These are phyloP conservation scores for Rutstroemia sp. DNA, from an alignment of 2,329 filamentous ascomycete species.

Conservation along the genomic window DNA sequence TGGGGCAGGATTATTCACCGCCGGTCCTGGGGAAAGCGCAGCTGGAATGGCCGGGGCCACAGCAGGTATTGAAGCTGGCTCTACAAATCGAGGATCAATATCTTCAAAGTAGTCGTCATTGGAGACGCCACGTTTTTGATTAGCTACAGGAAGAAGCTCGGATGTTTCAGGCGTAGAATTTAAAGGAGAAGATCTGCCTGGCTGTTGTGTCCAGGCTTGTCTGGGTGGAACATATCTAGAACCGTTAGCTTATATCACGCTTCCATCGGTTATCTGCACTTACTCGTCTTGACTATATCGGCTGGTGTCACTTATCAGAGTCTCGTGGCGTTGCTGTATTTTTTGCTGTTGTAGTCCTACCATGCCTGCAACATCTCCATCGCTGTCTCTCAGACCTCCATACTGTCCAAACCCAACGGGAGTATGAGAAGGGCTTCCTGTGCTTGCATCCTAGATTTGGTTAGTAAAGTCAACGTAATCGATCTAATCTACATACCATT, in stretches of 20 bases:
- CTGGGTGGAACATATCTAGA: conserved; percentile 45
- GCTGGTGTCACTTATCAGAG: conserved; percentile 58
- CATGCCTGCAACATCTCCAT: conserved; percentile 68
- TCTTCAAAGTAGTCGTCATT: conserved; percentile 75
- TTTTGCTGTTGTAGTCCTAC: conserved; percentile 58
- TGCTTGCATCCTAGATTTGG: conserved; percentile 46
- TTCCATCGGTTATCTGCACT: conserved; percentile 31
- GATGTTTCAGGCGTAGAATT: conserved; percentile 30
- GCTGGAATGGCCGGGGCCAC: conserved; percentile 24
- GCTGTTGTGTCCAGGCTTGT: conserved; percentile 42
- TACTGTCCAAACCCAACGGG: conserved; percentile 38
- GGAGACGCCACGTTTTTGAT: conserved; percentile 22
- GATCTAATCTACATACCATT: conserved; percentile 42
- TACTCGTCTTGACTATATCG: conserved; percentile 69
- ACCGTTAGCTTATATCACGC: conserved; percentile 14
- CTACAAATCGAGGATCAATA: conserved; percentile 78
- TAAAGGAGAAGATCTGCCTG: conserved; percentile 40
- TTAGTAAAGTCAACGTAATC: not conserved
- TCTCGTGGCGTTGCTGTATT: conserved; percentile 37
- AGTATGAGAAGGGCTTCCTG: conserved; percentile 40
- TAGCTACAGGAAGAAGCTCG: conserved; percentile 33
- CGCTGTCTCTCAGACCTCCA: conserved; percentile 50
- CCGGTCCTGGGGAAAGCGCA: conserved; percentile 24
- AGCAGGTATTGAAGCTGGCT: conserved; percentile 25
- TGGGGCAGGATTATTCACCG: conserved; percentile 12